Percentiles rank a stretch among this genome's conserved stretches.
Evolutionary conservation across 2,329 filamentous ascomycete genomes (phyloP).

Genomic region (Fusarium irregulare): DNA sequence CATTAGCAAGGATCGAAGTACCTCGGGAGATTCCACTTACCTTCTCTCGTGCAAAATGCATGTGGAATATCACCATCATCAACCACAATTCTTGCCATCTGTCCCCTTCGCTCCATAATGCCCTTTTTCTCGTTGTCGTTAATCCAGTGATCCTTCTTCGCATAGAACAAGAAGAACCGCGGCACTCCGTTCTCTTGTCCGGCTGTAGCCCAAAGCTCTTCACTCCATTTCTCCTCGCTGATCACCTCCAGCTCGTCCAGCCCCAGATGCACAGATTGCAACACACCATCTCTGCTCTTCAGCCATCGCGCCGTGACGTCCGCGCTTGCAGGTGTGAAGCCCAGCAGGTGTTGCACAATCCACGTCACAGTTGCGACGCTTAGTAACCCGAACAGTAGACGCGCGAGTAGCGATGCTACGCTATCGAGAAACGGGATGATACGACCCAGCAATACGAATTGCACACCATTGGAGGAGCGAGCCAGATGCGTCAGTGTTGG

Average conservation of each 20-base stretch:
- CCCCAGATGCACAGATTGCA: slow-evolving; percentile 69
- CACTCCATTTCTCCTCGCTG: slow-evolving; percentile 67
- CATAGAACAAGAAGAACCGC: slow-evolving; percentile 71
- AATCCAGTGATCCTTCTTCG: slow-evolving; percentile 71
- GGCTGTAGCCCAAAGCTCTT: slow-evolving; percentile 66
- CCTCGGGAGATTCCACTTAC: slow-evolving; percentile 40
- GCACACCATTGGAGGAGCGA: slow-evolving; percentile 68
- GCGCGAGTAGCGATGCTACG: slow-evolving; percentile 55
- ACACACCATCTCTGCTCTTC: slow-evolving; percentile 66
- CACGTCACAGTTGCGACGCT: slow-evolving; percentile 56
- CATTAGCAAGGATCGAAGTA: slow-evolving; percentile 7
- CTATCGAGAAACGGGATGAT: slow-evolving; percentile 56
- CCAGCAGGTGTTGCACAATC: slow-evolving; percentile 57
- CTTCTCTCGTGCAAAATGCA: slow-evolving; percentile 65
- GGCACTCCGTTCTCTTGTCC: slow-evolving; percentile 47
- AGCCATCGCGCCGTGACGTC: slow-evolving; percentile 65
- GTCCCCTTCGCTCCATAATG: slow-evolving; percentile 61
- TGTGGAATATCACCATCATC: slow-evolving; percentile 69
- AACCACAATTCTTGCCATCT: slow-evolving; percentile 61
- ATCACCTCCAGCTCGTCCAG: slow-evolving; percentile 71
- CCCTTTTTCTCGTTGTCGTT: slow-evolving; percentile 65
- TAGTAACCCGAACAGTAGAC: slow-evolving; percentile 56
- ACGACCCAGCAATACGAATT: slow-evolving; percentile 53
- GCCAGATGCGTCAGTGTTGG: slow-evolving; percentile 80
- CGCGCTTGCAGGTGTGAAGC: slow-evolving; percentile 62